Conservation (phyloP, 2,329 filamentous ascomycete species). For the Cladorrhinum sp. region DNA sequence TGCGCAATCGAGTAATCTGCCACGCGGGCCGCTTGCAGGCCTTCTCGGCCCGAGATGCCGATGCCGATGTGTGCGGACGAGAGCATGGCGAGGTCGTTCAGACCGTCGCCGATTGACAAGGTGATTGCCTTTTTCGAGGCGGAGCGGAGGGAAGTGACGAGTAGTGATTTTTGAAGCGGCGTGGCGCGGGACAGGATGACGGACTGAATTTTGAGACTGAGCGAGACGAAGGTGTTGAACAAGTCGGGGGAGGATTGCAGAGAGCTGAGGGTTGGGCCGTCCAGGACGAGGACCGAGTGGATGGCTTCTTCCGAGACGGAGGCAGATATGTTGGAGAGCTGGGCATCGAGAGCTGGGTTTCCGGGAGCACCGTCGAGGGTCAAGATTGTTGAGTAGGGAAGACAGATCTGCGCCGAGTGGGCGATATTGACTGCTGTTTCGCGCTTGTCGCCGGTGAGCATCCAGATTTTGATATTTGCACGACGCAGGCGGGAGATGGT, state of each 20-base stretch:
- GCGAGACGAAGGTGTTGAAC: slow-evolving; percentile 87
- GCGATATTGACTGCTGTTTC: slow-evolving; percentile 99
- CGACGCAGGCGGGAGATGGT: slow-evolving; percentile 96
- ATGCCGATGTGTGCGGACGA: slow-evolving; percentile 97
- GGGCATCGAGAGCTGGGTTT: slow-evolving; percentile 81
- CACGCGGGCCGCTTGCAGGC: slow-evolving; percentile 90
- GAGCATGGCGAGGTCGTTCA: slow-evolving; percentile 99
- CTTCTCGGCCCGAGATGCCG: slow-evolving; percentile 94
- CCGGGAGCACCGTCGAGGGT: slow-evolving; percentile 70
- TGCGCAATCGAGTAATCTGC: slow-evolving; percentile 95
- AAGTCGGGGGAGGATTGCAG: slow-evolving; percentile 74
- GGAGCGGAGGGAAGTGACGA: slow-evolving; percentile 96
- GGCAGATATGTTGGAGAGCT: slow-evolving; percentile 81
- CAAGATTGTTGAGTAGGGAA: slow-evolving; percentile 92
- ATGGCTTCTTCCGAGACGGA: slow-evolving; percentile 74
- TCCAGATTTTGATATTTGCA: slow-evolving; percentile 98
- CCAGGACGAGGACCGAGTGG: slow-evolving; percentile 85
- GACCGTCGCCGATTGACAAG: slow-evolving; percentile 93
- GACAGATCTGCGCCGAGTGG: slow-evolving; percentile 98
- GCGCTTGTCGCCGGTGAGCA: slow-evolving; percentile 93
- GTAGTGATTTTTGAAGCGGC: slow-evolving; percentile 91
- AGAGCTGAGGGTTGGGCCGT: slow-evolving; percentile 92
- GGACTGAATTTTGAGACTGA: slow-evolving; percentile 94
- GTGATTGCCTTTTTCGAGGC: slow-evolving; percentile 84
- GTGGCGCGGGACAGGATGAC: slow-evolving; percentile 98